Evolutionary conservation across 306 rosid species (phyloP).

Genomic region (Lotus japonicus): DNA sequence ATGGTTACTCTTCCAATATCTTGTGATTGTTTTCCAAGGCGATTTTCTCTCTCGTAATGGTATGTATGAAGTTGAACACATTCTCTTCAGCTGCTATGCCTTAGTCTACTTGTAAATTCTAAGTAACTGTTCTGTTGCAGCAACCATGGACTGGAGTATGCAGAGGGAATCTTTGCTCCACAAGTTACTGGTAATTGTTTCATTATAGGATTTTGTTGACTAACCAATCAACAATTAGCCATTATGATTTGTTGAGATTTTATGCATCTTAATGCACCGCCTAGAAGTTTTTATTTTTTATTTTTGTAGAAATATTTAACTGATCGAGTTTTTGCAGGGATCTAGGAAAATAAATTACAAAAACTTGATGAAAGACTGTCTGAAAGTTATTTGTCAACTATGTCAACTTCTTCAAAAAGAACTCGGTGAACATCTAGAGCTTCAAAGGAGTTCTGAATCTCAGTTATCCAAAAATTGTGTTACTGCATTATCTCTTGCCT

Average conservation of each 20-base stretch:
- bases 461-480: conserved; percentile 28
- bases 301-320: conserved; percentile 8
- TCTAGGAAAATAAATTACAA: conserved; percentile 67
- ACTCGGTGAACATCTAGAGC: conserved; percentile 25
- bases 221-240: conserved; percentile 8
- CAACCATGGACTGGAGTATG: conserved; percentile 52
- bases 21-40: conserved; percentile 59
- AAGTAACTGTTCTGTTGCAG: conserved; percentile 46
- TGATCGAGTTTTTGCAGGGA: conserved; percentile 49
- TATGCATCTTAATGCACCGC: conserved; percentile 2
- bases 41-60: conserved; percentile 65
- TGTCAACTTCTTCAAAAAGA: conserved; percentile 36
- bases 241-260: conserved; percentile 21
- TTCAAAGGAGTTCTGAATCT: conserved; percentile 28
- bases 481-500: conserved; percentile 41
- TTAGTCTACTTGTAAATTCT: conserved; percentile 17
- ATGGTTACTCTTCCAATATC: conserved; percentile 74
- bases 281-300: conserved; percentile 2
- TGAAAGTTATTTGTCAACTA: conserved; percentile 52
- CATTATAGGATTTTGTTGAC: conserved; percentile 10
- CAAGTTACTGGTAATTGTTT: conserved; percentile 57
- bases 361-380: conserved; percentile 61
- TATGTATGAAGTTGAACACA: conserved; percentile 41
- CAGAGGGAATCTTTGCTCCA: conserved; percentile 81
- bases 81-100: conserved; percentile 1